These are phyloP conservation scores for Cavenderia fasciculata DNA, from an alignment of 78 protist genomes.

Conservation along the genomic window DNA sequence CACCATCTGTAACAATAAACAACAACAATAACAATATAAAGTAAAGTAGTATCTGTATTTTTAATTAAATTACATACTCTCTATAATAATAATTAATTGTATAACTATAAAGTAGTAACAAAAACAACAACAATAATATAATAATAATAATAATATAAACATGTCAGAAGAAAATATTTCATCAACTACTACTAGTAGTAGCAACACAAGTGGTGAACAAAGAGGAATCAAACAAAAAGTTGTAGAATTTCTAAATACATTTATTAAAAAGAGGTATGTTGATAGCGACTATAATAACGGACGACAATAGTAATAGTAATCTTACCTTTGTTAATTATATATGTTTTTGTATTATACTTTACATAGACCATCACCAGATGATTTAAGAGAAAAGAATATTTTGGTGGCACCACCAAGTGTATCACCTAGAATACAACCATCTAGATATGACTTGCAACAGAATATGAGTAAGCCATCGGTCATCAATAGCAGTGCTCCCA, in stretches of 20 bases:
- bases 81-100: no score
- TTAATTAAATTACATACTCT: no score
- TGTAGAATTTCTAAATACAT: conserved; percentile 34
- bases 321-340: background rate
- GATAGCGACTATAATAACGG: no score
- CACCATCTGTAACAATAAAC: no score
- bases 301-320: background rate
- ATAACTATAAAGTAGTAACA: no score
- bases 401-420: conserved; percentile 24
- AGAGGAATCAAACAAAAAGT: conserved; percentile 35
- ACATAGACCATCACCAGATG: conserved; percentile 56
- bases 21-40: no score
- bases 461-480: background rate
- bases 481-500: background rate
- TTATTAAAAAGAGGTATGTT: conserved; percentile 30
- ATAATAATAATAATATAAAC: no score
- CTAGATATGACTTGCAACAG: conserved; percentile 26
- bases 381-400: conserved; percentile 54
- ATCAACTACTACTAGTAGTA: no score
- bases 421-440: conserved; percentile 42
- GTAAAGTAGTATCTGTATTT: no score
- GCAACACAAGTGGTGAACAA: background rate
- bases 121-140: no score
- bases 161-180: no score
- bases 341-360: background rate